Conservation (phyloP, 2,329 filamentous ascomycete genomes). For the Fusarium gaditjirri region DNA sequence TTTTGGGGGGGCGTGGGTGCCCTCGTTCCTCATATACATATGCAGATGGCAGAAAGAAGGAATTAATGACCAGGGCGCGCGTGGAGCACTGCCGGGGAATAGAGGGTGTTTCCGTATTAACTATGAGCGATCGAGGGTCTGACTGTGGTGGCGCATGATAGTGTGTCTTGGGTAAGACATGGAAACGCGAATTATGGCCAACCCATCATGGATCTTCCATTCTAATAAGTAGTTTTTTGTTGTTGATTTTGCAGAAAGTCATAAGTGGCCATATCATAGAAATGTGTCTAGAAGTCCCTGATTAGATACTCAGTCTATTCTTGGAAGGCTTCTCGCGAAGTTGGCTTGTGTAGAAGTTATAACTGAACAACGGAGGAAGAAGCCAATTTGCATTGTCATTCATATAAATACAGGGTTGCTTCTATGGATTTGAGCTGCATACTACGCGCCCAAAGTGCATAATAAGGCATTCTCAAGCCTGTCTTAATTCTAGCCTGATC, state of each 20-base stretch:
- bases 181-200: background rate
- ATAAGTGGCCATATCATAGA: background rate
- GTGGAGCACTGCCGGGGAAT: no score
- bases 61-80: no score
- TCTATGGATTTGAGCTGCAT: background rate
- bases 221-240: no score
- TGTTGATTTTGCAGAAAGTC: no score
- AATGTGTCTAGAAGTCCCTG: rapidly evolving
- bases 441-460: background rate
- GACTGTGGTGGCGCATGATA: rapidly evolving
- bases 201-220: background rate
- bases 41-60: no score
- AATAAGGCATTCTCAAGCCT: background rate
- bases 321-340: background rate
- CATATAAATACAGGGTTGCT: no score
- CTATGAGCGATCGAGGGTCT: no score
- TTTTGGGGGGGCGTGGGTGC: no score
- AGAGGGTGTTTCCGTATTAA: no score
- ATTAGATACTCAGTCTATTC: rapidly evolving
- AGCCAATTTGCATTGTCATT: no score
- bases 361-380: no score
- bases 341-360: rapidly evolving
- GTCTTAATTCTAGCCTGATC: background rate
- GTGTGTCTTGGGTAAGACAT: rapidly evolving
- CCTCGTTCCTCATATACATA: no score